Evolutionary conservation across 169 alveolate species (phyloP).

Genomic region (Plasmodium gallinaceum): DNA sequence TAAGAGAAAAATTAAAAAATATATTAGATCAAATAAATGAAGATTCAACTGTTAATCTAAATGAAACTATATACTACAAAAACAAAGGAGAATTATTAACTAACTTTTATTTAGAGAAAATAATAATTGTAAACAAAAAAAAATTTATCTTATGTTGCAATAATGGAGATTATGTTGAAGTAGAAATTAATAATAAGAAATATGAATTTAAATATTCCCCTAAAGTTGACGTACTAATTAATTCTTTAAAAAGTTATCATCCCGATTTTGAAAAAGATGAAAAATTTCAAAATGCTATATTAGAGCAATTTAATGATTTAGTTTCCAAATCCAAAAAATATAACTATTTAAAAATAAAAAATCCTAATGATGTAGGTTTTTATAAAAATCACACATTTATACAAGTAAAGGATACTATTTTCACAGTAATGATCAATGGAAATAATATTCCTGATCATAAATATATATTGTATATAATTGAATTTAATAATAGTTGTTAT

Average conservation of each 20-base stretch:
- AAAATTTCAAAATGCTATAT: conserved; percentile 3
- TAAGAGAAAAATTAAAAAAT: conserved; percentile 29
- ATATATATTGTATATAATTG: conserved; percentile 45
- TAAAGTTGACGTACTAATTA: conserved; percentile 4
- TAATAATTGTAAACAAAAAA: conserved; percentile 1
- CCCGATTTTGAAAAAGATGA: conserved; percentile 16
- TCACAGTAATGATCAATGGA: conserved; percentile 33
- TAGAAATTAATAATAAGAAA: not conserved
- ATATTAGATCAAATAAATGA: conserved; percentile 12
- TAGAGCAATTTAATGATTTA: conserved; percentile 31
- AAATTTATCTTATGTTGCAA: conserved; percentile 41
- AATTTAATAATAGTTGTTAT: conserved; percentile 62
- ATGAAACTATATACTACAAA: conserved; percentile 30
- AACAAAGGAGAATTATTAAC: conserved; percentile 15
- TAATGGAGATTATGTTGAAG: conserved; percentile 36
- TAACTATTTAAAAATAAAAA: conserved; percentile 37
- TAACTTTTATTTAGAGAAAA: conserved; percentile 20
- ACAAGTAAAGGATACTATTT: conserved; percentile 13
- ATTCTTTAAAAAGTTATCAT: conserved; percentile 20
- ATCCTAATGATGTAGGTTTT: conserved; percentile 32
- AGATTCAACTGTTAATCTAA: not conserved
- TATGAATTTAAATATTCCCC: not conserved
- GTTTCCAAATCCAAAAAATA: not conserved
- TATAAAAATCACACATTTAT: conserved; percentile 42
- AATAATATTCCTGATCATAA: conserved; percentile 27